Conservation (phyloP, 768 basidiomycete species). For the Porpolomopsis calyptriformis region DNA sequence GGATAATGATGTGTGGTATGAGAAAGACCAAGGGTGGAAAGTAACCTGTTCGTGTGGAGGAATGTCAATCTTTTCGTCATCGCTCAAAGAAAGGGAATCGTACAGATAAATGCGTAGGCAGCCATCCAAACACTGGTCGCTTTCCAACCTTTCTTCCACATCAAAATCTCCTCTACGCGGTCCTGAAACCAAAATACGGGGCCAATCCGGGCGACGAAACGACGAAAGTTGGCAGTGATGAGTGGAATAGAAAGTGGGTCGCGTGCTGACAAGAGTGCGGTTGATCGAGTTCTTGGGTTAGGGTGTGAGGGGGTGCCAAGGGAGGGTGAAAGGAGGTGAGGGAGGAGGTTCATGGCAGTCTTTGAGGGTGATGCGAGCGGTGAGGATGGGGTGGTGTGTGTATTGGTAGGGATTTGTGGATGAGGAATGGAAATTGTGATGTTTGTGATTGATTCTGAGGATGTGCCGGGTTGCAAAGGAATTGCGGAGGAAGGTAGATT, state of each 20-base stretch:
- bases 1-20: constrained; percentile 52
- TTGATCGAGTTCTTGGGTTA: constrained; percentile 14
- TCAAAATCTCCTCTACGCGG: constrained; percentile 69
- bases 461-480: constrained; percentile 21
- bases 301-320: constrained; percentile 11
- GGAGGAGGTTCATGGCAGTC: constrained; percentile 26
- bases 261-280: constrained; percentile 41
- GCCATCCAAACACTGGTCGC: constrained; percentile 68
- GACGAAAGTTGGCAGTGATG: constrained; percentile 68
- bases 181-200: constrained; percentile 89
- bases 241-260: constrained; percentile 71
- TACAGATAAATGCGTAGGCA: constrained; percentile 71
- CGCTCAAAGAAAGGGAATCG: constrained; percentile 17
- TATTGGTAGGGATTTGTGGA: constrained; percentile 29
- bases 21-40: constrained; percentile 65
- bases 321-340: constrained; percentile 29
- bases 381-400: constrained; percentile 14
- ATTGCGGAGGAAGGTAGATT: constrained; percentile 33
- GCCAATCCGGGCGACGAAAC: constrained; percentile 67
- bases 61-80: background rate
- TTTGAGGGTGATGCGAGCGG: constrained; percentile 18
- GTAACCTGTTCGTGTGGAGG: constrained; percentile 47
- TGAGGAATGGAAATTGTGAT: constrained; percentile 25
- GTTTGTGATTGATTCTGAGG: background rate
- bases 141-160: constrained; percentile 73